A percentile compares a stretch with the other conserved stretches of the same genome.
Conservation (phyloP, 352 stramenopile genomes). For the Peronospora farinosa region DNA sequence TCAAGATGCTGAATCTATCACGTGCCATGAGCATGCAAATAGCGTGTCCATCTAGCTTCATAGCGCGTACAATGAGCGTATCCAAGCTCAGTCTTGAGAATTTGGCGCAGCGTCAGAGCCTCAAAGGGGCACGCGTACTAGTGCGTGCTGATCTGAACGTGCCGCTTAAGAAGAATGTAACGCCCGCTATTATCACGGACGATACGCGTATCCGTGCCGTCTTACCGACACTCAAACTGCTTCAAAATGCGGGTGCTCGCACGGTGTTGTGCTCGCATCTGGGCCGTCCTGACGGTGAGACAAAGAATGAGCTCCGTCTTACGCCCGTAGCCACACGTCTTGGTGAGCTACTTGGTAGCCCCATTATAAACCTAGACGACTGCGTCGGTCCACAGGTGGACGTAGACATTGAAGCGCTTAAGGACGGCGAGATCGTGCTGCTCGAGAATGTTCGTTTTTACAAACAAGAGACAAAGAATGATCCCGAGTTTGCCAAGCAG, state of each 20-base stretch:
- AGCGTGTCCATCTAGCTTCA: slow-evolving; percentile 5
- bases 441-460: slow-evolving; percentile 96
- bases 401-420: slow-evolving; percentile 64
- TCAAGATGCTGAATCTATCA: slow-evolving; percentile 22
- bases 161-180: slow-evolving; percentile 89
- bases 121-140: slow-evolving; percentile 95
- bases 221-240: slow-evolving; percentile 89
- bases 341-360: slow-evolving; percentile 87
- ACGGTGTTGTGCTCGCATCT: slow-evolving; percentile 95
- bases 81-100: slow-evolving; percentile 69
- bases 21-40: slow-evolving; percentile 18
- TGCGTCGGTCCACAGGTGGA: slow-evolving; percentile 92
- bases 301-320: slow-evolving; percentile 76
- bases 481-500: slow-evolving; percentile 91
- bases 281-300: slow-evolving; percentile 92
- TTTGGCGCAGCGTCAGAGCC: slow-evolving; percentile 49
- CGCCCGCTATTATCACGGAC: slow-evolving; percentile 93
- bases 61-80: slow-evolving; percentile 37
- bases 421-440: slow-evolving; percentile 90
- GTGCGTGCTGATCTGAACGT: slow-evolving; percentile 99
- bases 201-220: slow-evolving; percentile 92
- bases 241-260: slow-evolving; percentile 93
- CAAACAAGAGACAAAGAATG: slow-evolving; percentile 96
- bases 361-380: slow-evolving; percentile 91
- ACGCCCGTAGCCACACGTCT: slow-evolving; percentile 91